phyloP scores from a whole-genome alignment of 441 rosid species.

The Jatropha podagrica region DNA sequence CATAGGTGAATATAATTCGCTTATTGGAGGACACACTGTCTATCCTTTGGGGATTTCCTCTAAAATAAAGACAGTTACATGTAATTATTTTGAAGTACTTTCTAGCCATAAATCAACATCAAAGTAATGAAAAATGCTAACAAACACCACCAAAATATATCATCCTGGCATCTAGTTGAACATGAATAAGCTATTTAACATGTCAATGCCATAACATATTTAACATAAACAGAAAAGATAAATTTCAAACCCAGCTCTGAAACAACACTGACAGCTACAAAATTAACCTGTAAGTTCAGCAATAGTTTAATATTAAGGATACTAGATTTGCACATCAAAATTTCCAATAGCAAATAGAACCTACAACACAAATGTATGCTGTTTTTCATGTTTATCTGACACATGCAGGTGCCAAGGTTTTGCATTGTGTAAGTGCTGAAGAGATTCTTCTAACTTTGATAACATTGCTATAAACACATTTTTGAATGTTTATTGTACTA shows the following conservation, averaged over 20 bases:
- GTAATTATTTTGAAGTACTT: conserved; percentile 9
- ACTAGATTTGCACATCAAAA: not conserved
- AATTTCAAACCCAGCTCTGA: not conserved
- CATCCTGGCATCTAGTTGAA: not conserved
- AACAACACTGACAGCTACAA: not conserved
- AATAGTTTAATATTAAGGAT: not conserved
- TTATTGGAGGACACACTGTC: conserved; percentile 73
- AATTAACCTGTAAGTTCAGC: not conserved
- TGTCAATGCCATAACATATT: not conserved
- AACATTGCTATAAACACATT: not conserved
- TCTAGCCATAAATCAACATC: conserved; percentile 8
- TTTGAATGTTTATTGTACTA: no score
- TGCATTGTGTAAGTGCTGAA: not conserved
- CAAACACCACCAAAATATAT: not conserved
- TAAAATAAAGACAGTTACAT: conserved; percentile 35
- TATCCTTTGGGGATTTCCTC: conserved; percentile 97
- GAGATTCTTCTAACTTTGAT: not conserved
- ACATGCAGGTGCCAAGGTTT: not conserved
- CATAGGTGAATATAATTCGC: conserved; percentile 81
- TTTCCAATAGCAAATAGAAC: not conserved
- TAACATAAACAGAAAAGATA: not conserved
- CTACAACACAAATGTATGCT: not conserved
- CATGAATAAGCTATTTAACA: conserved; percentile 4
- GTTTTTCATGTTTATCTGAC: not conserved
- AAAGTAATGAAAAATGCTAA: not conserved